Conservation (phyloP, 106 monocot species). For the Acorus gramineus region DNA sequence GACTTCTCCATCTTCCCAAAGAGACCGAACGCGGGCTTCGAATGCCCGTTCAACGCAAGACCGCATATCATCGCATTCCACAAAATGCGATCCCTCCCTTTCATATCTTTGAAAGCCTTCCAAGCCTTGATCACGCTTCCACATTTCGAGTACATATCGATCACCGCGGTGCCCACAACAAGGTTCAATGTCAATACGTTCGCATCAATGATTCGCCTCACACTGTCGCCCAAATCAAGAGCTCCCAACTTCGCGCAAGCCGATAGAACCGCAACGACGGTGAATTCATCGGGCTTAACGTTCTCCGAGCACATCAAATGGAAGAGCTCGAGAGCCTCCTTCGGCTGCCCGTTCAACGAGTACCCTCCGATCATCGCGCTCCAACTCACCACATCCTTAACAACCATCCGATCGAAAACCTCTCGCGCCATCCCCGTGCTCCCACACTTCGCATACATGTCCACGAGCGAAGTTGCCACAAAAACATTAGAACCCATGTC, state of each 20-base stretch:
- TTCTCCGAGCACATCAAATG: conserved; percentile 33
- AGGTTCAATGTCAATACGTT: conserved; percentile 40
- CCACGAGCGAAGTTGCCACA: conserved; percentile 53
- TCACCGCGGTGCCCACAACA: conserved; percentile 62
- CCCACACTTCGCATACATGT: conserved; percentile 76
- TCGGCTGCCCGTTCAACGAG: conserved; percentile 57
- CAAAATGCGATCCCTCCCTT: conserved; percentile 32
- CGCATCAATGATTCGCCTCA: conserved; percentile 18
- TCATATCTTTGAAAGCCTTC: conserved; percentile 42
- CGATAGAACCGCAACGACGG: conserved; percentile 63
- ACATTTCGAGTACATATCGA: conserved; percentile 84
- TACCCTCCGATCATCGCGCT: conserved; percentile 75
- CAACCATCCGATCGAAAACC: conserved; percentile 53
- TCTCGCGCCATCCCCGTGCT: conserved; percentile 38
- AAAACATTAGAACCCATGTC: conserved; percentile 37
- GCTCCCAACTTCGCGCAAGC: conserved; percentile 69
- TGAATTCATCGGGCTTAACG: conserved; percentile 54
- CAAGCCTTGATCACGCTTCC: conserved; percentile 39
- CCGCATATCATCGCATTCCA: conserved; percentile 74
- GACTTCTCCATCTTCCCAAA: conserved; percentile 46
- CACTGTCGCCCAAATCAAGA: conserved; percentile 38
- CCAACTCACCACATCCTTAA: conserved; percentile 68
- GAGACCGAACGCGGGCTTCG: conserved; percentile 38
- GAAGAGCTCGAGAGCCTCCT: conserved; percentile 55
- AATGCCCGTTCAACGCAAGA: conserved; percentile 62